phyloP scores from a whole-genome alignment of 2,329 filamentous ascomycete species.

The Penicillium janthinellum region DNA sequence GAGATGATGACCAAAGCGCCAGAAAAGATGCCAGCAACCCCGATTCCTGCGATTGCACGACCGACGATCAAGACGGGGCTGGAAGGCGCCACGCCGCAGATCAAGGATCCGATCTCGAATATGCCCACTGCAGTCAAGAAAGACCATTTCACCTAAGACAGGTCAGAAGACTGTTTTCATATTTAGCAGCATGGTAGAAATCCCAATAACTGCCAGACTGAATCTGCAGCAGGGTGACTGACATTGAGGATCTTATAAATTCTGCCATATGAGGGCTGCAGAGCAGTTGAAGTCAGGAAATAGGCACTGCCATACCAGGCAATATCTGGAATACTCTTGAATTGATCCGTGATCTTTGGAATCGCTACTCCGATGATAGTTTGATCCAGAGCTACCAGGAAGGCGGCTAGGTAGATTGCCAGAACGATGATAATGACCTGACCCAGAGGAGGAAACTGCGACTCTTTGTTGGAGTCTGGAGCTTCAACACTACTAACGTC shows the following conservation, averaged over 20 bases:
- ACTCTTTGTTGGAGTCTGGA: constrained; percentile 2
- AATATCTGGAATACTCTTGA: constrained; percentile 18
- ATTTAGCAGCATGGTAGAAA: neutral
- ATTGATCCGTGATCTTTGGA: constrained; percentile 18
- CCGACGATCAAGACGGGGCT: constrained; percentile 40
- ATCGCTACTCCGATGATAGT: constrained; percentile 20
- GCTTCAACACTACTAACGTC: neutral
- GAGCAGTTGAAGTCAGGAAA: constrained; percentile 16
- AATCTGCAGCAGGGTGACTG: neutral
- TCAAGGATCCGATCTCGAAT: constrained; percentile 29
- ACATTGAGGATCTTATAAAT: constrained; percentile 43
- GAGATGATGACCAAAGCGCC: constrained; percentile 33
- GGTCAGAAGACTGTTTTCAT: neutral
- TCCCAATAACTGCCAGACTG: neutral
- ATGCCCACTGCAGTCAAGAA: constrained; percentile 37
- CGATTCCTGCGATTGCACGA: constrained; percentile 39
- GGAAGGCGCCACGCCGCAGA: constrained; percentile 40
- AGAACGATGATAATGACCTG: constrained; percentile 25
- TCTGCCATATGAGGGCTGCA: constrained; percentile 38
- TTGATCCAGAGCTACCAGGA: constrained; percentile 30
- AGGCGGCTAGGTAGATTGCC: constrained; percentile 28
- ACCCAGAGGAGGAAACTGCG: constrained; percentile 21
- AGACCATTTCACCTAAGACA: constrained; percentile 32
- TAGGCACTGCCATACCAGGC: constrained; percentile 23
- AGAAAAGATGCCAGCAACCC: constrained; percentile 38